Conservation (phyloP, 1,284 basidiomycete genomes). For the Malassezia furfur region DNA sequence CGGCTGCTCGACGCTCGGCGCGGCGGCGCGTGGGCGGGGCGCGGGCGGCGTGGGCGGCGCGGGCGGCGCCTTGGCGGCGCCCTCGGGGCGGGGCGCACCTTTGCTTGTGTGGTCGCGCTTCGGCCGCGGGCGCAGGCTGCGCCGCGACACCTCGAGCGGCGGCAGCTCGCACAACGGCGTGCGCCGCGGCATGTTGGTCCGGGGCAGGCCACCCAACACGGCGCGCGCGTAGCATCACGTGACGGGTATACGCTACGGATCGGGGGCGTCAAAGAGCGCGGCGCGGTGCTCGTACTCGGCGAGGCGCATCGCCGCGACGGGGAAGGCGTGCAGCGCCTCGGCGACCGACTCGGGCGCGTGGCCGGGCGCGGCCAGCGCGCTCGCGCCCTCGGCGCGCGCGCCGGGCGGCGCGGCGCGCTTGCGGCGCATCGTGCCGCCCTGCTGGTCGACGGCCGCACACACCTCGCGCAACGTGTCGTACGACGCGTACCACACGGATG, state of each 20-base stretch:
- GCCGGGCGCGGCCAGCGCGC: neutral
- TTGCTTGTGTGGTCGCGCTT: too few species aligned
- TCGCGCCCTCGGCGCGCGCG: neutral
- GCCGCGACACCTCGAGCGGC: neutral
- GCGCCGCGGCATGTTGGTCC: slow-evolving; percentile 1
- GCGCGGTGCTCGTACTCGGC: slow-evolving; percentile 8
- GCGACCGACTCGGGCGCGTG: neutral
- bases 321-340: slow-evolving; percentile 6
- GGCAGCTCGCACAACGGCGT: slow-evolving; percentile 10
- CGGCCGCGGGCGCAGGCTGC: neutral
- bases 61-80: neutral
- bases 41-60: too few species aligned
- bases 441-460: neutral
- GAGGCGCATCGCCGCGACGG: slow-evolving; percentile 5
- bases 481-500: slow-evolving; percentile 1
- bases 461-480: slow-evolving; percentile 9
- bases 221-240: slow-evolving; percentile 1
- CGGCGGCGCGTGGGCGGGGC: too few species aligned
- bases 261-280: neutral
- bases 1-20: too few species aligned
- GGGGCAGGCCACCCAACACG: neutral
- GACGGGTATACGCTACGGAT: neutral
- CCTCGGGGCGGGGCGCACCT: too few species aligned
- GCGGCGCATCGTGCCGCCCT: neutral
- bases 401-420: neutral